Evolutionary conservation across 176 grass and related monocot species (phyloP).

Genomic region (Avena eriantha): DNA sequence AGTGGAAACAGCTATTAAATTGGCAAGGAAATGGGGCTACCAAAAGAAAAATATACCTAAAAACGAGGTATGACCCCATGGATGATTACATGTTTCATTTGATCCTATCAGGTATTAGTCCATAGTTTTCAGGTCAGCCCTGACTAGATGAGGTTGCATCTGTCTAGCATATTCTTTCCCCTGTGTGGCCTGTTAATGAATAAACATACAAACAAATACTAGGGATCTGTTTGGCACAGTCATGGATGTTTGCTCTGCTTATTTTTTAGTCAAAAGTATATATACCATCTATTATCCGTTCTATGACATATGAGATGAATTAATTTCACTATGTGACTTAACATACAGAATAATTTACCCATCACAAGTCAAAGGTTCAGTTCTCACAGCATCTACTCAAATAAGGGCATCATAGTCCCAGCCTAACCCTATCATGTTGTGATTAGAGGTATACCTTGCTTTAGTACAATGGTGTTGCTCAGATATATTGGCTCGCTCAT

Average conservation of each 20-base stretch:
- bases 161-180: neutral
- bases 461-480: slow-evolving; percentile 12
- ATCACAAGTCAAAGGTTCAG: neutral
- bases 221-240: neutral
- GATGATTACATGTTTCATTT: slow-evolving; percentile 15
- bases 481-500: neutral
- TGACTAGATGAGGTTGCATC: slow-evolving; percentile 1
- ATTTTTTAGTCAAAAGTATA: neutral
- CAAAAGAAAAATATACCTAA: slow-evolving; percentile 90
- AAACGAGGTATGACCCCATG: slow-evolving; percentile 58
- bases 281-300: neutral
- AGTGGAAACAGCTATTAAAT: slow-evolving; percentile 93
- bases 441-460: neutral
- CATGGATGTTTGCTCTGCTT: neutral
- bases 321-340: neutral
- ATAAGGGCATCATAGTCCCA: neutral
- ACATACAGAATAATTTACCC: neutral
- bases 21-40: slow-evolving; percentile 98
- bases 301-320: neutral
- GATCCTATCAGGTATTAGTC: neutral
- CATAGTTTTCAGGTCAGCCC: neutral
- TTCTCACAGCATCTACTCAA: neutral
- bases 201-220: neutral
- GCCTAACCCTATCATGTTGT: neutral
- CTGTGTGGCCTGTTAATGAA: neutral